phyloP scores from a whole-genome alignment of 2,329 filamentous ascomycete species.

The Paracamarosporium sp. region DNA sequence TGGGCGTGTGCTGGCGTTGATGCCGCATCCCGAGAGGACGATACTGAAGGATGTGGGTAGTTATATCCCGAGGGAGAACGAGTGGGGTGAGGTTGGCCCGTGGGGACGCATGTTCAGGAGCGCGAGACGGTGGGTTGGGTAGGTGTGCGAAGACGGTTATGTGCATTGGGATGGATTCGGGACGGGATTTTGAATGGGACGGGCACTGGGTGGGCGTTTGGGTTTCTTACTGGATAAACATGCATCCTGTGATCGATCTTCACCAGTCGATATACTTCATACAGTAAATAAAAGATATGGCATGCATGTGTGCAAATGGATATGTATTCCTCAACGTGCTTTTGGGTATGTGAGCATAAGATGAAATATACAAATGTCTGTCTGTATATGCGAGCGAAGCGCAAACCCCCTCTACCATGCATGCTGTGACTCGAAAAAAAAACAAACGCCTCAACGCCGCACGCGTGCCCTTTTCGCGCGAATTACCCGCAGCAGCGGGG shows the following conservation, averaged over 20 bases:
- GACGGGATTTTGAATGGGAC: background rate
- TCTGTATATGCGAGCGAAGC: no score
- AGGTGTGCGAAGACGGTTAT: constrained; percentile 28
- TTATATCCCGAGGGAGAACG: constrained; percentile 71
- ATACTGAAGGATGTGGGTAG: constrained; percentile 80
- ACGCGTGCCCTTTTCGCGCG: background rate
- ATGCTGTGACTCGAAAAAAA: no score
- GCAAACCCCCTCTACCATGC: no score
- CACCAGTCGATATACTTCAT: no score
- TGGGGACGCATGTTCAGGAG: constrained; percentile 89
- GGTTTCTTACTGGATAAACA: no score
- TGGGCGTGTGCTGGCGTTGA: constrained; percentile 83
- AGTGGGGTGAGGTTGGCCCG: constrained; percentile 83
- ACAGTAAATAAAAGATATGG: no score
- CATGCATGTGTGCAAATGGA: no score
- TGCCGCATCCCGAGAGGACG: constrained; percentile 94
- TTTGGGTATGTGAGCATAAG: no score
- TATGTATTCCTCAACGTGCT: no score
- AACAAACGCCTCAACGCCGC: background rate
- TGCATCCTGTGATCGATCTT: no score
- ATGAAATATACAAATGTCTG: no score
- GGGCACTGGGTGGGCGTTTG: background rate
- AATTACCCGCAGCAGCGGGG: background rate
- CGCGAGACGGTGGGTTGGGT: constrained; percentile 86
- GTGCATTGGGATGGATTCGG: background rate